Evolutionary conservation across 1,284 basidiomycete species (phyloP), one percentile per base, ranked within the genome.

Genomic region (Lignosus rhinocerotis): DNA sequence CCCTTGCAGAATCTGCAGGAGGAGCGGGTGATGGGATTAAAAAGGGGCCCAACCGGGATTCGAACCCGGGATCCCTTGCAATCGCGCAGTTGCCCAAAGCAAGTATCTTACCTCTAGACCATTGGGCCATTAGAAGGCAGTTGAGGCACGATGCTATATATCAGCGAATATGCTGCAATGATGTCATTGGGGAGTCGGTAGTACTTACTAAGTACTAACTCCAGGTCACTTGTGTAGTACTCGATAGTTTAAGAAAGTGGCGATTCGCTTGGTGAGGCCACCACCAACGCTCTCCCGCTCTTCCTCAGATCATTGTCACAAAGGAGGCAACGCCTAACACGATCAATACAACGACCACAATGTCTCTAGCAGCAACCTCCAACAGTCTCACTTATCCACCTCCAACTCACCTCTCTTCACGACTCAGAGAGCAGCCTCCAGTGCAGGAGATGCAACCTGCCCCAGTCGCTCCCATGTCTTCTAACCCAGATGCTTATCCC

Each of bases 41-140:
- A 70, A 67, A 59, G 12, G 72, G 72, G 72, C 70, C 71, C 71
- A 72, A 73, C 72, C 65, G 70, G 73, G 73, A 71, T 69, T 74
- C 69, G 73, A 74, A 74, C 73, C 73, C 70, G 65, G 72, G 73
- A 73, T 72, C 73, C 69, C 73, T 73, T 73, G 73, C 73, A 74
- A 52, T 59, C 51, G 44, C 6, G 8, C 30, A n/a, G 38, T 21
- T 17, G 16, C 73, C 72, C 72, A 74, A 75, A 75, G 73, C 72
- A 73, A 74, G 72, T 73, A 75, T 75, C 73, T 73, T 75, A 73
- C 73, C 73, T 72, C 73, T 74, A 74, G 73, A 74, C 73, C 73
- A 74, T 73, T 72, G 71, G 70, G 69, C 72, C 72, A 51, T 16
- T 55, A 49, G 21, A 34, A 30, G n/a, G 4, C 4, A 48, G 43